Percentiles rank a stretch among this genome's conserved stretches.
These are phyloP conservation scores for Malus hybrid DNA, from an alignment of 331 rosid genomes.

Conservation along the genomic window DNA sequence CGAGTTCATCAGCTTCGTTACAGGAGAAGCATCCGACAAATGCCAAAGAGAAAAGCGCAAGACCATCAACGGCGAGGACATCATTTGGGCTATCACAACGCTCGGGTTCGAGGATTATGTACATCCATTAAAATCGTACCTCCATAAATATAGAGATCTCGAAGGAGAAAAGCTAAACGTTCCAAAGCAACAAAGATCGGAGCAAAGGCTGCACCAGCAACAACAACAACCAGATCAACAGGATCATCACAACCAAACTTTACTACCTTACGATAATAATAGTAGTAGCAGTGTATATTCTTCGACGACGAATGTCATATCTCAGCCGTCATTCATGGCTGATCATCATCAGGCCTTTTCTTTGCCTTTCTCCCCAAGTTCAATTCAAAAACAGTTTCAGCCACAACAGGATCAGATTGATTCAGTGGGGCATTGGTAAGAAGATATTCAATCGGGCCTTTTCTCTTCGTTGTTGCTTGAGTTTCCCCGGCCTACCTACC, in stretches of 20 bases:
- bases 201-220: slow-evolving; percentile 30
- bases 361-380: slow-evolving; percentile 44
- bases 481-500: too few species aligned
- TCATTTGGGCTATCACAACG: slow-evolving; percentile 68
- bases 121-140: slow-evolving; percentile 47
- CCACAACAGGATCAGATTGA: slow-evolving; percentile 40
- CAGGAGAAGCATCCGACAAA: slow-evolving; percentile 66
- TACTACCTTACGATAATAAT: slow-evolving; percentile 14
- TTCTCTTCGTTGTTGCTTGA: too few species aligned
- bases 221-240: slow-evolving; percentile 6
- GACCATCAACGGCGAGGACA: slow-evolving; percentile 69
- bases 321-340: slow-evolving; percentile 39
- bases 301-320: slow-evolving; percentile 33
- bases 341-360: slow-evolving; percentile 45
- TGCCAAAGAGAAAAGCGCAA: slow-evolving; percentile 75
- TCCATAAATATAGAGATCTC: slow-evolving; percentile 57
- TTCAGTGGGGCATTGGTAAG: slow-evolving; percentile 15
- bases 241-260: slow-evolving; percentile 13
- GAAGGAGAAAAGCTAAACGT: slow-evolving; percentile 62
- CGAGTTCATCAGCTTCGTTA: slow-evolving; percentile 76
- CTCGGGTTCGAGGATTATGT: slow-evolving; percentile 69
- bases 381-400: slow-evolving; percentile 48
- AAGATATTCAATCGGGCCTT: neutral
- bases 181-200: slow-evolving; percentile 55
- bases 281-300: slow-evolving; percentile 32